These are phyloP conservation scores for Kingdonia uniflora DNA, from an alignment of 164 flowering plant genomes.

Conservation along the genomic window DNA sequence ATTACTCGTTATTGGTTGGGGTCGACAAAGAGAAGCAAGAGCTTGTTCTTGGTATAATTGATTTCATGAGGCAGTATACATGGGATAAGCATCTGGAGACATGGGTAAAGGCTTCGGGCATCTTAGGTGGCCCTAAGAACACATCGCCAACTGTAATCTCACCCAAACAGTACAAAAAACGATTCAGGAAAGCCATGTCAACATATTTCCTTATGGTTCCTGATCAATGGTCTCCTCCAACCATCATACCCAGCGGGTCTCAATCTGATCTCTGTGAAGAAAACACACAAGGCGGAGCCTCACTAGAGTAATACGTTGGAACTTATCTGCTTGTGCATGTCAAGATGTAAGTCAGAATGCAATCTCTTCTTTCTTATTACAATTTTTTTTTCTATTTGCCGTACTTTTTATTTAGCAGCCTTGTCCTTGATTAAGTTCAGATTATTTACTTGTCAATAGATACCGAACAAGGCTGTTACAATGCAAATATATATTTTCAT, in stretches of 20 bases:
- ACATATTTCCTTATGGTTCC: slow-evolving; percentile 94
- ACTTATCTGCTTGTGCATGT: slow-evolving; percentile 19
- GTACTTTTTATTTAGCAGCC: slow-evolving; percentile 22
- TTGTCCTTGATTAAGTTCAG: slow-evolving; percentile 11
- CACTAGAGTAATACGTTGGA: slow-evolving; percentile 28
- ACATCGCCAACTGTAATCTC: slow-evolving; percentile 92
- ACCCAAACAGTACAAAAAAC: slow-evolving; percentile 90
- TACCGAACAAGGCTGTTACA: slow-evolving; percentile 23
- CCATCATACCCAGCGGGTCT: slow-evolving; percentile 51
- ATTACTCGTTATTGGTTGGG: slow-evolving; percentile 90
- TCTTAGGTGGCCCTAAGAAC: slow-evolving; percentile 88
- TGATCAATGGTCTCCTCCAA: slow-evolving; percentile 84
- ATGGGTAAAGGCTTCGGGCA: slow-evolving; percentile 96
- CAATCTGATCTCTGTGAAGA: slow-evolving; percentile 62
- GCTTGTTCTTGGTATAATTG: slow-evolving; percentile 91
- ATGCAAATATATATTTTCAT: slow-evolving; percentile 20
- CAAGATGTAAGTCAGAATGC: slow-evolving; percentile 17
- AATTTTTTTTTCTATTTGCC: not conserved
- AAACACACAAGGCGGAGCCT: slow-evolving; percentile 22
- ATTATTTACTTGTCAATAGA: slow-evolving; percentile 21
- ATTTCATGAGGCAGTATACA: slow-evolving; percentile 97
- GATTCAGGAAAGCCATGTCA: slow-evolving; percentile 99
- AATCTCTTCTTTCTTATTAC: slow-evolving; percentile 2
- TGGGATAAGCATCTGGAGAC: slow-evolving; percentile 99
- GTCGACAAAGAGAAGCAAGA: slow-evolving; percentile 89